Percentiles rank a stretch among this genome's conserved stretches.
These are phyloP conservation scores for Pyrenochaeta sp. DNA, from an alignment of 2,329 filamentous ascomycete genomes.

Conservation along the genomic window DNA sequence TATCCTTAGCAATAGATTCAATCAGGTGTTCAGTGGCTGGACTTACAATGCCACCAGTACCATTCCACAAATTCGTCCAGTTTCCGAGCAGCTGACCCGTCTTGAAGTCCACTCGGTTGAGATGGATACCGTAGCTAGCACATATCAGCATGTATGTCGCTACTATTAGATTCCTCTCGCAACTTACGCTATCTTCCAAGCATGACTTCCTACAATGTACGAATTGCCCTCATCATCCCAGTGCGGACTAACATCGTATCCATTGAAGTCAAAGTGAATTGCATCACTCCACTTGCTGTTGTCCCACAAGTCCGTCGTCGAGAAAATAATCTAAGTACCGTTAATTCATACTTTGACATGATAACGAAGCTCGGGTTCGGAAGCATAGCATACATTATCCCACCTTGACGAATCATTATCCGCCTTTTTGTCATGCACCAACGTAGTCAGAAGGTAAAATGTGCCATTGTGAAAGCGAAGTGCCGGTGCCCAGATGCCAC, in stretches of 20 bases:
- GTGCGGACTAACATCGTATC: slow-evolving; percentile 64
- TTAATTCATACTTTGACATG: neutral
- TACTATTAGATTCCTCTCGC: neutral
- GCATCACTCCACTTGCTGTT: slow-evolving; percentile 59
- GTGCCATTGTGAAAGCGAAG: slow-evolving; percentile 51
- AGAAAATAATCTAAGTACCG: slow-evolving; percentile 53
- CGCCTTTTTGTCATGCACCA: slow-evolving; percentile 39
- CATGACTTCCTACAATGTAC: slow-evolving; percentile 54
- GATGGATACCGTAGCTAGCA: slow-evolving; percentile 35
- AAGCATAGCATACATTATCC: slow-evolving; percentile 44
- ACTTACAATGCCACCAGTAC: slow-evolving; percentile 38
- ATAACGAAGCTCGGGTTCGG: slow-evolving; percentile 1
- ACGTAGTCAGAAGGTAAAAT: slow-evolving; percentile 53
- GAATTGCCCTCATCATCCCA: slow-evolving; percentile 65
- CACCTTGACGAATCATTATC: slow-evolving; percentile 42
- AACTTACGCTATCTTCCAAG: slow-evolving; percentile 21
- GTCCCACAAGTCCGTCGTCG: slow-evolving; percentile 54
- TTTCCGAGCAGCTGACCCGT: slow-evolving; percentile 35
- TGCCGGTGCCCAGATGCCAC: slow-evolving; percentile 54
- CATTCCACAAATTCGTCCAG: slow-evolving; percentile 46
- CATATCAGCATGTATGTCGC: neutral
- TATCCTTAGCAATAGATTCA: neutral
- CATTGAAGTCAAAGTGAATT: slow-evolving; percentile 58
- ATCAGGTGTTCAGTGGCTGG: neutral
- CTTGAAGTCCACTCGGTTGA: slow-evolving; percentile 40